Percentiles rank a stretch among this genome's conserved stretches.
Conservation (phyloP, 306 rosid genomes). For the Vigna reflexopilosa region DNA sequence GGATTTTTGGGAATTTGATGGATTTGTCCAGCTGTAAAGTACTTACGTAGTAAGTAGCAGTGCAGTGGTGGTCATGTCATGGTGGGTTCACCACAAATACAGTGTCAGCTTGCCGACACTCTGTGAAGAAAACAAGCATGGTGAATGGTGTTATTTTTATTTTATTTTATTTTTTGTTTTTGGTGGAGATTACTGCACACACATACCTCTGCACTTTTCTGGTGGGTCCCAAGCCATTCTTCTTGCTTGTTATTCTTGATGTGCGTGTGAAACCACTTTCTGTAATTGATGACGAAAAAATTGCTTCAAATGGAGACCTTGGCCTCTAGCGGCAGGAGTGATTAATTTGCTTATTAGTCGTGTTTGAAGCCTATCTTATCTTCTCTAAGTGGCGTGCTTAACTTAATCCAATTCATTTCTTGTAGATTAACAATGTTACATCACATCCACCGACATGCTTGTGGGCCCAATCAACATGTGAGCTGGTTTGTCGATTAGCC, state of each 20-base stretch:
- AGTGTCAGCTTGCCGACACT: constrained; percentile 38
- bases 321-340: not conserved
- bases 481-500: not conserved
- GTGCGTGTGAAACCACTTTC: constrained; percentile 1
- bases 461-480: constrained; percentile 24
- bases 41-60: not conserved
- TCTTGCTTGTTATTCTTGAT: not conserved
- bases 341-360: constrained; percentile 24
- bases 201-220: not conserved
- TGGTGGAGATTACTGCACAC: too few relatives aligned
- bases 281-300: too few relatives aligned
- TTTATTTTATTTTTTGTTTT: not conserved
- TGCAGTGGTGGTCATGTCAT: not conserved
- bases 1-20: constrained; percentile 41
- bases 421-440: not conserved
- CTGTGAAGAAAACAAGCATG: not conserved
- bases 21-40: constrained; percentile 51
- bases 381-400: not conserved
- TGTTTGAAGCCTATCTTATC: not conserved
- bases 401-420: not conserved
- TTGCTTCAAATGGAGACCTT: constrained; percentile 25
- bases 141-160: not conserved
- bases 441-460: constrained; percentile 38
- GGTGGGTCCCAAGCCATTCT: constrained; percentile 32
- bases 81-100: constrained; percentile 10